Base-by-base conservation (phyloP, 805 yeast species). In the Yarrowia osloensis region DNA sequence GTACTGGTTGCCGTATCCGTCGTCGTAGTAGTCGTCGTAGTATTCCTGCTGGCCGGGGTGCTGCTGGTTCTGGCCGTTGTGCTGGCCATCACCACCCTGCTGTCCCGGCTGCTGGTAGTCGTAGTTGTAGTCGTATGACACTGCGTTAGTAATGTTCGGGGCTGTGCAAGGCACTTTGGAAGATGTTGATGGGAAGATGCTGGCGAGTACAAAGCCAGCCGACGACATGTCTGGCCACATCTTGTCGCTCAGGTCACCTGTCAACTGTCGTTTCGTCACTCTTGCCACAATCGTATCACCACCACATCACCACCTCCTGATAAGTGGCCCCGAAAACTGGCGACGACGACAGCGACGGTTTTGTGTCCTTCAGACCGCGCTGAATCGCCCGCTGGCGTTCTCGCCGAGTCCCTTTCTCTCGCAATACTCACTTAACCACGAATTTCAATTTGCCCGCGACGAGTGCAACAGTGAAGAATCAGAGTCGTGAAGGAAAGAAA, bases 41-140 rank as follows among this genome's bases (percentile, higher is more conserved):
- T 69, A 70, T 37, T 72, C 73, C 37, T 69, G 71, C 42, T 69
- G 71, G 33, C 68, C 67, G 50, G 69, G 72, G 21, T 67, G 68
- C 47, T 68, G 70, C 40, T 68, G 69, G 44, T 70, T 35, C 70
- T 67, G 71, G 42, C 65, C 70, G 26, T 68, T 71, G 66, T 68
- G 71, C 40, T 69, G 73, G 63, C 73, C 70, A 35, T 68, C 70
- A 42, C 68, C 65, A 33, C 54, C 57, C 26, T 65, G 46, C 40
- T 68, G 70, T 42, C 65, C 61, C 44, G 69, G 70, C 37, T 62
- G 66, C 55, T 70, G 50, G 69, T 69, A 69, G 52, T 59, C 69
- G 46, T 71, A 70, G 54, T 72, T 71, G 65, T 70, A 69, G 63
- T 71, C 71, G 67, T 71, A 72, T 63, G 73, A 70, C 66, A 61